Evolutionary conservation across 2,329 filamentous ascomycete species (phyloP), one percentile per base, ranked within the genome.

Genomic region (Teratosphaeria zuluensis): DNA sequence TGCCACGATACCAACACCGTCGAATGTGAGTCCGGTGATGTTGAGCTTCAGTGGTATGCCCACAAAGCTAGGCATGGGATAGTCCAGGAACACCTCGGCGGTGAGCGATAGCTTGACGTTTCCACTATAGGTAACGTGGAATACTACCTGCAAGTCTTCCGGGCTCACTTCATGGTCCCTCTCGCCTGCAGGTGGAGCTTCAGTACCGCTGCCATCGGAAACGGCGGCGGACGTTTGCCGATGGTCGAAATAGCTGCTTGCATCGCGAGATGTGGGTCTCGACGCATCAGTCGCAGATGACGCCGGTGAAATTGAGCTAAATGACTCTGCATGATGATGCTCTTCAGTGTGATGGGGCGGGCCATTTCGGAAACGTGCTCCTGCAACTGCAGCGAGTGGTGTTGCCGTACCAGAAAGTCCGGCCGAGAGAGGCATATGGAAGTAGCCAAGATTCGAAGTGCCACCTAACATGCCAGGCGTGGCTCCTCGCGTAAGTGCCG

Each of bases 51-150:
- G 81, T 1, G 94, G 94, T 61, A 99, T 92, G 12, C 92, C 91
- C 2, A 97, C 92, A 69, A 99, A 99, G 76, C 90, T 95, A 48
- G 92, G 92, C 90, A 97, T 97, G 0, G 94, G 94, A 72, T 99
- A 99, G 74, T 99, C 94, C 35, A 99, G 85, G 33, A 97, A 79
- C 51, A 99, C 96, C 74, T 97, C 92, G 0, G 94, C 92, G 28
- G 94, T 97, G 55, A 99, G 80, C 61, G 91, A 90, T 59, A 99
- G 82, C 64, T 86, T 86, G 59, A 99, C 82, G 69, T 96, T 88
- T 33, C 94, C 94, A 2, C 87, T 84, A 74, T 99, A 99, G 58
- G 85, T 86, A 61, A 95, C 92, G 64, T 92, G 87, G 68, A 95
- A 92, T 5, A 97, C 88, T 54, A 95, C 88, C 73, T 99, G 94